phyloP scores from a whole-genome alignment of 208 protist genomes.

The Novymonas esmeraldas region DNA sequence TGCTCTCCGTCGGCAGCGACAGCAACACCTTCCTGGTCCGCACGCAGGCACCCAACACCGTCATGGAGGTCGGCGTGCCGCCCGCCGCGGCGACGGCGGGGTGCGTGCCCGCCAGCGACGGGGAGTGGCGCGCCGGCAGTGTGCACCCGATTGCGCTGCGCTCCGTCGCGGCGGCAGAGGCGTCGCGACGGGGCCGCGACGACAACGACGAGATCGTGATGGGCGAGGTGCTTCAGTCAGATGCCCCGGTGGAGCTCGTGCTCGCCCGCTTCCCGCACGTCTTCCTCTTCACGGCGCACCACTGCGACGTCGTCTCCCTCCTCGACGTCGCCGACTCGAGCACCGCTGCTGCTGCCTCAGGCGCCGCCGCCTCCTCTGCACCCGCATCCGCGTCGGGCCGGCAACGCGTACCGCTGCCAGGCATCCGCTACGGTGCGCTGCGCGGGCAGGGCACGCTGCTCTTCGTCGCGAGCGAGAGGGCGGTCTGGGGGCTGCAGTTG shows the following conservation, averaged over 20 bases:
- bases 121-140: not conserved
- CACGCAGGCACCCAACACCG: constrained; percentile 28
- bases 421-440: constrained; percentile 49
- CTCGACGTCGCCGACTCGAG: constrained; percentile 53
- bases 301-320: constrained; percentile 72
- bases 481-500: constrained; percentile 68
- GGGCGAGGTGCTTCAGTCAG: constrained; percentile 32
- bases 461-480: constrained; percentile 50
- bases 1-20: constrained; percentile 36
- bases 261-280: constrained; percentile 66
- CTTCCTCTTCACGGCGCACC: constrained; percentile 62
- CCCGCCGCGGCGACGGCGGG: constrained; percentile 23
- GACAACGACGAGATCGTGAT: constrained; percentile 25
- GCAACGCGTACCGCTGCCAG: constrained; percentile 62
- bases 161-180: not conserved
- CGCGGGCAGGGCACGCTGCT: constrained; percentile 48
- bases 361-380: not conserved
- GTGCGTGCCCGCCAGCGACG: not conserved
- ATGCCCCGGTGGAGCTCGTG: constrained; percentile 28
- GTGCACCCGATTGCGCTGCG: constrained; percentile 19
- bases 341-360: no score
- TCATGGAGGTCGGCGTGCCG: constrained; percentile 36
- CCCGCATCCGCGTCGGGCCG: constrained; percentile 13
- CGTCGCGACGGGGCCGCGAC: not conserved
- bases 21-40: constrained; percentile 33